Evolutionary conservation across 2,329 filamentous ascomycete genomes (phyloP).

Genomic region (Celoporthe dispersa): DNA sequence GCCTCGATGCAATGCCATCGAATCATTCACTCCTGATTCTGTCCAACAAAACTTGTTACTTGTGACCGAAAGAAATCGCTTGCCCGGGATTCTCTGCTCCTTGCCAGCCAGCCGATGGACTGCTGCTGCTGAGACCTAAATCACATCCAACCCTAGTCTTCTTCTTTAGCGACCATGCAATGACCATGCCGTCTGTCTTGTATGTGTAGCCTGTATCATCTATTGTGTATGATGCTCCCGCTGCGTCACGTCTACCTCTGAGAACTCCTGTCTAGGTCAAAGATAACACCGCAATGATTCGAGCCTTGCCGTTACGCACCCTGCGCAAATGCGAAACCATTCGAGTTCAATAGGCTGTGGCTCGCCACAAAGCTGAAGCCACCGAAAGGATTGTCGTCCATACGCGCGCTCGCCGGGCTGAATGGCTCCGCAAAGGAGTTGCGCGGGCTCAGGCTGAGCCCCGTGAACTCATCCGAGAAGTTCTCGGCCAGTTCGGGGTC

Average conservation of each 20-base stretch:
- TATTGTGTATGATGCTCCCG: conserved; percentile 3
- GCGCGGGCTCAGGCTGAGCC: conserved; percentile 74
- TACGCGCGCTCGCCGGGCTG: conserved; percentile 40
- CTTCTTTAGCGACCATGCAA: not conserved
- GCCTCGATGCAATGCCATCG: not conserved
- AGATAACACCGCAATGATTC: not conserved
- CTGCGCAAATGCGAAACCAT: conserved; percentile 26
- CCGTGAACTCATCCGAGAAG: conserved; percentile 91
- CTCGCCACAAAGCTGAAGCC: conserved; percentile 68
- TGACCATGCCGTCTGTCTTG: not conserved
- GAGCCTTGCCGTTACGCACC: not conserved
- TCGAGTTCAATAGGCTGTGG: conserved; percentile 48
- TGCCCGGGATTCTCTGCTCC: not conserved
- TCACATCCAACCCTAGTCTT: not conserved
- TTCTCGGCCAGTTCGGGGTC: conserved; percentile 97
- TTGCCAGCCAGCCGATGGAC: not conserved
- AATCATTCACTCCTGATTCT: not conserved
- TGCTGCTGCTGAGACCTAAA: not conserved
- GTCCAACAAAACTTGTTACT: not conserved
- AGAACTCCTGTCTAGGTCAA: not conserved
- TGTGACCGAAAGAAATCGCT: not conserved
- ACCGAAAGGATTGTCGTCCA: conserved; percentile 62
- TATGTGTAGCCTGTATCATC: conserved; percentile 5
- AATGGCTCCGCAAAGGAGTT: conserved; percentile 40
- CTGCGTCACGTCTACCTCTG: not conserved